Conservation (phyloP, 2,329 filamentous ascomycete species). For the Penicillium sp. region DNA sequence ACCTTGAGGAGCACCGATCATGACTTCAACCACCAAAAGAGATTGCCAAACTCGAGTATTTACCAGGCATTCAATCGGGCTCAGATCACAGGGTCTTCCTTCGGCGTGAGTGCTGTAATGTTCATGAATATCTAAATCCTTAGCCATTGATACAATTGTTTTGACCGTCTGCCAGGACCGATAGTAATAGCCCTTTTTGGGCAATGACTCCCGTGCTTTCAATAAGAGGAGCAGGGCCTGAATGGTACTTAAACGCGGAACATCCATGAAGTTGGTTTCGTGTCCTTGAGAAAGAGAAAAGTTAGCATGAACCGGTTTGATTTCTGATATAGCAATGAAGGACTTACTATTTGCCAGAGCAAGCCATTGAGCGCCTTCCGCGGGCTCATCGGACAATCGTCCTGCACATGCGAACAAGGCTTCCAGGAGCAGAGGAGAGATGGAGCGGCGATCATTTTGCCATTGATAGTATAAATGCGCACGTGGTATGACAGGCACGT, state of each 20-base stretch:
- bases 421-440: slow-evolving; percentile 87
- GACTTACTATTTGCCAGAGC: slow-evolving; percentile 79
- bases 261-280: slow-evolving; percentile 90
- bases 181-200: slow-evolving; percentile 94
- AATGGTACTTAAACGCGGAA: slow-evolving; percentile 85
- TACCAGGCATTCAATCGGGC: slow-evolving; percentile 74
- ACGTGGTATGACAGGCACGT: slow-evolving; percentile 86
- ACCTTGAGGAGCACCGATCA: slow-evolving; percentile 95
- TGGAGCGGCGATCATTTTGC: slow-evolving; percentile 77
- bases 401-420: slow-evolving; percentile 90
- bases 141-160: slow-evolving; percentile 88
- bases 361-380: slow-evolving; percentile 89
- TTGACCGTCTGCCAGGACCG: slow-evolving; percentile 97
- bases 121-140: slow-evolving; percentile 86
- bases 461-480: slow-evolving; percentile 85
- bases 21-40: slow-evolving; percentile 82
- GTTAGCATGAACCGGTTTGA: slow-evolving; percentile 22
- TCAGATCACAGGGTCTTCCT: slow-evolving; percentile 71
- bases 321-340: slow-evolving; percentile 6
- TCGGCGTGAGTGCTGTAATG: slow-evolving; percentile 79
- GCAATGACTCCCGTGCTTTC: slow-evolving; percentile 89
- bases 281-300: slow-evolving; percentile 64
- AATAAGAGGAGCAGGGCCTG: slow-evolving; percentile 86
- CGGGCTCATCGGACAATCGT: slow-evolving; percentile 78
- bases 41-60: slow-evolving; percentile 91